These are phyloP conservation scores for Pouteria campechiana DNA, from an alignment of 179 eudicot genomes.

Conservation along the genomic window DNA sequence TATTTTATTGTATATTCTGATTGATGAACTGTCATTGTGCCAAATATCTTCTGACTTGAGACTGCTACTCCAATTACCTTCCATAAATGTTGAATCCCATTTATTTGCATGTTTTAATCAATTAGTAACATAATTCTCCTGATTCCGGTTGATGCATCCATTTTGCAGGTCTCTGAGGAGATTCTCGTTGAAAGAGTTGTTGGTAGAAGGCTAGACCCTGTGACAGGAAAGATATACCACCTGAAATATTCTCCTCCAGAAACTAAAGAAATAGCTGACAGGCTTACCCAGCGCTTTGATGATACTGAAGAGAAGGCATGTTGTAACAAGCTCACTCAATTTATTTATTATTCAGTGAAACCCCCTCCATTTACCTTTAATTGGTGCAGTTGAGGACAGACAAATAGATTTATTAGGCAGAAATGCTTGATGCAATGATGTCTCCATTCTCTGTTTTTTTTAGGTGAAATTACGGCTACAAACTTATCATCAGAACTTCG, in stretches of 20 bases:
- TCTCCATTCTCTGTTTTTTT: background rate
- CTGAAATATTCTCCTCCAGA: slow-evolving; percentile 90
- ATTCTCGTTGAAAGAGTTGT: slow-evolving; percentile 93
- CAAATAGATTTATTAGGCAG: background rate
- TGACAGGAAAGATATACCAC: slow-evolving; percentile 92
- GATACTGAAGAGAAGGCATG: slow-evolving; percentile 93
- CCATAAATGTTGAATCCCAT: too few species aligned
- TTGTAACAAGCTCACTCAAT: background rate
- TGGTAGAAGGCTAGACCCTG: slow-evolving; percentile 95
- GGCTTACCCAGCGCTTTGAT: slow-evolving; percentile 96
- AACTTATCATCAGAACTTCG: slow-evolving; percentile 89
- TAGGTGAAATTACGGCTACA: slow-evolving; percentile 89
- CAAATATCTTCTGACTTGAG: too few species aligned
- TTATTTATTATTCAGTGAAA: background rate
- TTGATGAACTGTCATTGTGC: too few species aligned
- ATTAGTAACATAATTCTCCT: too few species aligned
- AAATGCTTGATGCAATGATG: background rate
- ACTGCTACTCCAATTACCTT: too few species aligned
- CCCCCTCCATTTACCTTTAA: background rate
- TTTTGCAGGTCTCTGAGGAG: slow-evolving; percentile 68
- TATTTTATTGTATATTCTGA: too few species aligned
- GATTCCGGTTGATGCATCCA: too few species aligned
- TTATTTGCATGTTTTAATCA: too few species aligned
- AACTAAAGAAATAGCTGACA: slow-evolving; percentile 82
- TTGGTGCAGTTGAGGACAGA: too few species aligned